A percentile compares a stretch with the other conserved stretches of the same genome.
Conservation (phyloP, 2,329 filamentous ascomycete genomes). For the Xylariaceae sp. region DNA sequence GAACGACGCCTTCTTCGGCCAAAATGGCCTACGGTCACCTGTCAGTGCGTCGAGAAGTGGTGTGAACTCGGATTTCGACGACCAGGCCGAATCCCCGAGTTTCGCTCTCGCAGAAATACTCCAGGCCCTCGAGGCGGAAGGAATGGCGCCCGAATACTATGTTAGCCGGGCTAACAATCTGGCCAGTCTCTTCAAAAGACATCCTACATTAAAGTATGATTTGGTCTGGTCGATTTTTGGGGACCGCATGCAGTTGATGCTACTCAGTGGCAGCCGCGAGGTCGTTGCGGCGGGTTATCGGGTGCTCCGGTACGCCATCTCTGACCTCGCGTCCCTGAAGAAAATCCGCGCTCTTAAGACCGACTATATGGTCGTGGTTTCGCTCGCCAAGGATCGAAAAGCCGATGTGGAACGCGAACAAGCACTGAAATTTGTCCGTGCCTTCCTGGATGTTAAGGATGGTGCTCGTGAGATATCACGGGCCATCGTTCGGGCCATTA, state of each 20-base stretch:
- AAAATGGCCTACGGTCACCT: slow-evolving; percentile 51
- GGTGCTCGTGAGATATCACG: slow-evolving; percentile 83
- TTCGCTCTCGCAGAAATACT: slow-evolving; percentile 86
- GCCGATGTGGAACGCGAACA: slow-evolving; percentile 97
- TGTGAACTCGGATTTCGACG: slow-evolving; percentile 59
- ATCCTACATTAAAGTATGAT: slow-evolving; percentile 93
- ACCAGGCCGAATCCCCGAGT: slow-evolving; percentile 78
- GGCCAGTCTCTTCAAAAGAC: slow-evolving; percentile 91
- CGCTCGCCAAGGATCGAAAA: slow-evolving; percentile 90
- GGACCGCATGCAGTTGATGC: slow-evolving; percentile 87
- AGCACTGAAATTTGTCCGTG: slow-evolving; percentile 90
- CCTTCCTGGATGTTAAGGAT: slow-evolving; percentile 92
- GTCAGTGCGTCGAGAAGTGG: slow-evolving; percentile 51
- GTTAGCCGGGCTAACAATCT: slow-evolving; percentile 86
- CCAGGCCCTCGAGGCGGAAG: slow-evolving; percentile 80
- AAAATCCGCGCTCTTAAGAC: slow-evolving; percentile 85
- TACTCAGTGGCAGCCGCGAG: slow-evolving; percentile 90
- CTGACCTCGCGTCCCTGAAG: slow-evolving; percentile 80
- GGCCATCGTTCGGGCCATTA: slow-evolving; percentile 81
- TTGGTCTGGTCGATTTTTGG: slow-evolving; percentile 95
- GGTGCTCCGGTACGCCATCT: slow-evolving; percentile 89
- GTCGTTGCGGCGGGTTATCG: slow-evolving; percentile 93
- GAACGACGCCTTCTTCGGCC: slow-evolving; percentile 43
- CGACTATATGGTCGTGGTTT: slow-evolving; percentile 86
- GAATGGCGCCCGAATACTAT: slow-evolving; percentile 90